Conservation (phyloP, 129 eudicot species). For the Flaveria bidentis region DNA sequence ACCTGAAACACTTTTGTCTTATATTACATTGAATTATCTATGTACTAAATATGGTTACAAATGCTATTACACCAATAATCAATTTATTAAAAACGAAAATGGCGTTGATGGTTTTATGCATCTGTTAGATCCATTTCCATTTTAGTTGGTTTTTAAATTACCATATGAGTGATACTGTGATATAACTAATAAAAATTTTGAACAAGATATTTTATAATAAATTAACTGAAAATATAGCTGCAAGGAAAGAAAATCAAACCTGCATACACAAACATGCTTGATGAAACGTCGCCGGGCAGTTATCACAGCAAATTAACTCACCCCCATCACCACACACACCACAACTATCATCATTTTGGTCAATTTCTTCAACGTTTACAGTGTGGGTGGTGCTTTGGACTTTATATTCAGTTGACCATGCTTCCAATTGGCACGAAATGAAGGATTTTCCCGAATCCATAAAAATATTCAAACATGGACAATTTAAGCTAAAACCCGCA, state of each 20-base stretch:
- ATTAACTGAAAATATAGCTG: constrained; percentile 7
- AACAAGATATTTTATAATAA: constrained; percentile 3
- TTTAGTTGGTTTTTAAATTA: background rate
- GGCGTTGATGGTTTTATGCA: constrained; percentile 1
- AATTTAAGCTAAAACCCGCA: constrained; percentile 68
- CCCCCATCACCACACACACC: constrained; percentile 98
- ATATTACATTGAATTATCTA: background rate
- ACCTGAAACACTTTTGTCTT: constrained; percentile 8
- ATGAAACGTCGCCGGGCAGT: constrained; percentile 93
- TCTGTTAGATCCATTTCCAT: constrained; percentile 16
- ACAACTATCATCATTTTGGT: constrained; percentile 89
- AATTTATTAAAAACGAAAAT: background rate
- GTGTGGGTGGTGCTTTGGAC: constrained; percentile 46
- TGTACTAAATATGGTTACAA: background rate
- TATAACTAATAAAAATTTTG: background rate
- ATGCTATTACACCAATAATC: background rate
- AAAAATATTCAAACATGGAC: constrained; percentile 79
- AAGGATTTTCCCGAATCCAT: constrained; percentile 85
- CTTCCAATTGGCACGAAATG: constrained; percentile 78
- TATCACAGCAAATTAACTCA: constrained; percentile 89
- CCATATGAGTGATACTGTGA: background rate
- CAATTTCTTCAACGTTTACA: constrained; percentile 46
- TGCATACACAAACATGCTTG: constrained; percentile 70
- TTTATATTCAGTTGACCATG: constrained; percentile 94
- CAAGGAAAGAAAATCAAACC: constrained; percentile 50